Base-by-base conservation (phyloP, 2,329 filamentous ascomycete species). In the Fusarium anguioides region DNA sequence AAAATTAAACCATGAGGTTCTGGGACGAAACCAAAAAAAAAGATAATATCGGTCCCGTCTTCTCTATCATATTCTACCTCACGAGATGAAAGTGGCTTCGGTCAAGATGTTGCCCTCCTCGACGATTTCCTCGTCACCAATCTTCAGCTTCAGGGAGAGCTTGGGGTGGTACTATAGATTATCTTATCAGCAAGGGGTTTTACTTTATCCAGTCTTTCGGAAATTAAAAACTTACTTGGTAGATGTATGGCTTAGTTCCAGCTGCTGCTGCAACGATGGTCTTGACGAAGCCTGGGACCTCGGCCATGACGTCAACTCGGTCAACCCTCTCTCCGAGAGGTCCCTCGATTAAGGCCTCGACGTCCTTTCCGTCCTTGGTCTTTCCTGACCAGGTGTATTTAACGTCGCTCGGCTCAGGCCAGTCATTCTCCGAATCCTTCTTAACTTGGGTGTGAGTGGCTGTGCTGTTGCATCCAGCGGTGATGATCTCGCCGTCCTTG, bases 191-290 rank as follows among this genome's bases (percentile, higher is more conserved):
- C 52, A 40, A 64, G 42, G 44, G 52, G 58, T 40, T 44, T 52
- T n/a, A 24, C 24, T 23, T 54, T 35, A 18, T 40, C 74, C 26
- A 51, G n/a, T 17, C 29, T 15, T 18, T 50, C 35, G 27, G 46
- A 35, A 31, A 48, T 35, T 46, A 27, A 77, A 40, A 53, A 45
- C 85, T 69, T 79, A 94, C 93, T 86, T 97, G 96, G 81, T 97
- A 99, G 73, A 99, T 98, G 79, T 97, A 99, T 7, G 96, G 96
- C 83, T 94, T 96, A 26, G 96, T 97, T 65, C 96, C 96, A 5
- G 91, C 93, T 14, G 95, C 93, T 68, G 87, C 90, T 40, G 92
- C 92, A 24, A 97, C 94, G 76, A 99, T 93, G 72, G 89, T 89
- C 87, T 99, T 99, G 78, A 99, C 90, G 74, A 99, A 97, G 27